Percentiles rank a stretch among this genome's conserved stretches.
phyloP scores from a whole-genome alignment of 805 yeast genomes.

The Saccharomycopsis selenospora region DNA sequence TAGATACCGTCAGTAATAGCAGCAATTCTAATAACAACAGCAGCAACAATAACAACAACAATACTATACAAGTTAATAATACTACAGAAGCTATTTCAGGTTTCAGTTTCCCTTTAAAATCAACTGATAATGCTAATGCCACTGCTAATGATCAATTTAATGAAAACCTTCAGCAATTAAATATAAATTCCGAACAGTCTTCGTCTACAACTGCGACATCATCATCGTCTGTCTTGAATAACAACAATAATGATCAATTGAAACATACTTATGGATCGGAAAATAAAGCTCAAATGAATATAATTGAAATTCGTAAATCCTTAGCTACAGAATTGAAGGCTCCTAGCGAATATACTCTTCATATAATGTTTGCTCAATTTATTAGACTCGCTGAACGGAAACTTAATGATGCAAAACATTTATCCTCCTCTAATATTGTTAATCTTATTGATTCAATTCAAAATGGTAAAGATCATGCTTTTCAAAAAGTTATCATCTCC shows the following conservation, averaged over 20 bases:
- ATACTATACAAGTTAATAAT: background rate
- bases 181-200: no score
- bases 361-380: slow-evolving; percentile 90
- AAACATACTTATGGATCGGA: no score
- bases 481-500: slow-evolving; percentile 79
- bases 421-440: background rate
- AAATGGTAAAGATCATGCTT: slow-evolving; percentile 78
- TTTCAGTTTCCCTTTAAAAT: background rate
- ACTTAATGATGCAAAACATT: slow-evolving; percentile 37
- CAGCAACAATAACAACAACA: background rate
- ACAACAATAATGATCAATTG: background rate
- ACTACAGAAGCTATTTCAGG: background rate
- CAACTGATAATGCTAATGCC: background rate
- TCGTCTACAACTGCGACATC: background rate
- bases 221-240: background rate
- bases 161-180: no score
- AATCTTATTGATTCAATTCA: slow-evolving; percentile 59
- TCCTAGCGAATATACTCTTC: slow-evolving; percentile 86
- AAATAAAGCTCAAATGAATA: background rate
- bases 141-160: background rate
- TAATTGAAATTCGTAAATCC: slow-evolving; percentile 26
- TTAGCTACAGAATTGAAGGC: slow-evolving; percentile 53
- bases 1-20: background rate
- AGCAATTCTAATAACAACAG: background rate
- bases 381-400: slow-evolving; percentile 90